Conservation (phyloP, 139 green algal genomes). For the Desmodesmus armatus region DNA sequence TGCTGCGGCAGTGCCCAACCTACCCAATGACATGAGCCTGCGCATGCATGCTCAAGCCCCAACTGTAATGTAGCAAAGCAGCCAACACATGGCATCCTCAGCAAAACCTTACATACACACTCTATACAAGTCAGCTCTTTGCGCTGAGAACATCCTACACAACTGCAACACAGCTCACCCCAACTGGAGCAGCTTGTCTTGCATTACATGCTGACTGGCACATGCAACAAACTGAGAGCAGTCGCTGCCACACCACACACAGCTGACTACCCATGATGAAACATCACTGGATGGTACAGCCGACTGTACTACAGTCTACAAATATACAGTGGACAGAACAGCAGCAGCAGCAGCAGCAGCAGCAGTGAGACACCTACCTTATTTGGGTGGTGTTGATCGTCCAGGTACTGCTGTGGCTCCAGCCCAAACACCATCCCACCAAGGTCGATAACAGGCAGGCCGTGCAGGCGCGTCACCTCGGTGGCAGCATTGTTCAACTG, state of each 20-base stretch:
- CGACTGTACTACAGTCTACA: not conserved
- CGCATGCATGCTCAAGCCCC: not conserved
- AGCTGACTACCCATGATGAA: not conserved
- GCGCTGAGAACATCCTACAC: not conserved
- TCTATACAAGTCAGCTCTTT: not conserved
- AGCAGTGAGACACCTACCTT: not conserved
- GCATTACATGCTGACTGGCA: not conserved
- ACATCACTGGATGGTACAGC: not conserved
- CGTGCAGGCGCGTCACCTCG: slow-evolving; percentile 15
- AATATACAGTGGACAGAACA: not conserved
- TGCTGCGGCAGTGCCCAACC: not conserved
- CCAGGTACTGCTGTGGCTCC: not conserved
- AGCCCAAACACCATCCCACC: slow-evolving; percentile 17
- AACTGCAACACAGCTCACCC: not conserved
- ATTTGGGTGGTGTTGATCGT: slow-evolving; percentile 18
- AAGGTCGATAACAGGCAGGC: not conserved
- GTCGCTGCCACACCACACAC: not conserved
- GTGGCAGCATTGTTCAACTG: not conserved
- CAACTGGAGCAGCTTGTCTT: not conserved
- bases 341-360: too few species aligned
- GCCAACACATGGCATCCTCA: not conserved
- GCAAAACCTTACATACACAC: not conserved
- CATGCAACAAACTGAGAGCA: too few species aligned
- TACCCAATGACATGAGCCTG: not conserved
- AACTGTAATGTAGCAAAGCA: not conserved